Conservation (phyloP, 2,329 filamentous ascomycete genomes). For the Colletotrichum costaricense region DNA sequence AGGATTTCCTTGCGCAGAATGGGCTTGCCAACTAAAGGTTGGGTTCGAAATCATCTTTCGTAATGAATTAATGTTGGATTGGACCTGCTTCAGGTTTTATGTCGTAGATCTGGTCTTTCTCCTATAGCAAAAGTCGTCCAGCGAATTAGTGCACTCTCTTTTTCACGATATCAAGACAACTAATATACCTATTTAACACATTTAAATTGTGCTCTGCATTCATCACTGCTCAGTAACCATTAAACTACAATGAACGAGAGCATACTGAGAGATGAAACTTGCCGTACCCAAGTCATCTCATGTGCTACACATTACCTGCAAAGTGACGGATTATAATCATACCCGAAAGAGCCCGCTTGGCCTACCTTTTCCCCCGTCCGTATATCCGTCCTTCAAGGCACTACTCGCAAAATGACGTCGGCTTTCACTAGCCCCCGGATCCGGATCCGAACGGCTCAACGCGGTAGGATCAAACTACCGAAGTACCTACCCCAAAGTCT, state of each 20-base stretch:
- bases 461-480: too few species aligned
- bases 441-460: background rate
- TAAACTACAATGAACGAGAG: too few species aligned
- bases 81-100: too few species aligned
- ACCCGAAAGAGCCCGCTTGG: background rate
- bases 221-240: too few species aligned
- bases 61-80: background rate
- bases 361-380: background rate
- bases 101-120: background rate
- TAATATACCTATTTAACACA: background rate
- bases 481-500: background rate
- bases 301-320: too few species aligned
- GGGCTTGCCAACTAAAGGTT: constrained; percentile 10
- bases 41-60: background rate
- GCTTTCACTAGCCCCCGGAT: background rate
- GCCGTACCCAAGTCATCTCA: background rate
- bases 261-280: too few species aligned
- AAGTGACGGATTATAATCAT: background rate
- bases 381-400: background rate
- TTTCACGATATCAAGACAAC: background rate
- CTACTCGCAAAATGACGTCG: background rate
- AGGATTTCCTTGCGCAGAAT: constrained; percentile 49
- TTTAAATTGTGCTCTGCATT: too few species aligned
- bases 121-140: background rate
- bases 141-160: background rate